Evolutionary conservation across 139 green algal genomes (phyloP).

Genomic region (Coccomyxa sp.): DNA sequence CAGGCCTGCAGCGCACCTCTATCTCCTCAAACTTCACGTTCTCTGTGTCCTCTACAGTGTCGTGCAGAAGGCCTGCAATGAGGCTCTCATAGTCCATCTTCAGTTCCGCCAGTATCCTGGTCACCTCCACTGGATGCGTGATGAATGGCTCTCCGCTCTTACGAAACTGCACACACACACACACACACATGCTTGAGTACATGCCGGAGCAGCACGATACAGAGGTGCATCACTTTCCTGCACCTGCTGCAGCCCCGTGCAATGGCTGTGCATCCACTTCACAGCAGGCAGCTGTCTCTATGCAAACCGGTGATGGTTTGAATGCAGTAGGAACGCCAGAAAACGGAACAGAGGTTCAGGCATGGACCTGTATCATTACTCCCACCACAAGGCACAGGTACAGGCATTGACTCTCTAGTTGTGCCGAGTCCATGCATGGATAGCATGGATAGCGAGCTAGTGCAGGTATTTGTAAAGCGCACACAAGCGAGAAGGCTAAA

Average conservation of each 20-base stretch:
- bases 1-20: no score
- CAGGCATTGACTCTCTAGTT: no score
- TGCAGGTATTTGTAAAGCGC: neutral
- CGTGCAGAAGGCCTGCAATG: conserved; percentile 78
- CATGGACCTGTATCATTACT: no score
- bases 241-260: no score
- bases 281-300: no score
- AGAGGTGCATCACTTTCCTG: no score
- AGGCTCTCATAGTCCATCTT: conserved; percentile 71
- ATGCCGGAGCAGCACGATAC: no score
- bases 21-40: conserved; percentile 76
- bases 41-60: conserved; percentile 90
- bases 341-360: neutral
- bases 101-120: conserved; percentile 72
- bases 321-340: neutral
- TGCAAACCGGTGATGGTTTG: neutral
- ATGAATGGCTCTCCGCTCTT: conserved; percentile 89
- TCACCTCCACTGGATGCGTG: conserved; percentile 87
- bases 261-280: no score
- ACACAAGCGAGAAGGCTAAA: neutral
- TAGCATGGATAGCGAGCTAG: no score
- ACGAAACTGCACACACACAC: conserved; percentile 41
- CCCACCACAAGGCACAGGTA: no score
- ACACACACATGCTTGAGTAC: no score
- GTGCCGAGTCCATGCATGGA: no score